These are phyloP conservation scores for Hibiscus mutabilis DNA, from an alignment of 345 rosid genomes.

Conservation along the genomic window DNA sequence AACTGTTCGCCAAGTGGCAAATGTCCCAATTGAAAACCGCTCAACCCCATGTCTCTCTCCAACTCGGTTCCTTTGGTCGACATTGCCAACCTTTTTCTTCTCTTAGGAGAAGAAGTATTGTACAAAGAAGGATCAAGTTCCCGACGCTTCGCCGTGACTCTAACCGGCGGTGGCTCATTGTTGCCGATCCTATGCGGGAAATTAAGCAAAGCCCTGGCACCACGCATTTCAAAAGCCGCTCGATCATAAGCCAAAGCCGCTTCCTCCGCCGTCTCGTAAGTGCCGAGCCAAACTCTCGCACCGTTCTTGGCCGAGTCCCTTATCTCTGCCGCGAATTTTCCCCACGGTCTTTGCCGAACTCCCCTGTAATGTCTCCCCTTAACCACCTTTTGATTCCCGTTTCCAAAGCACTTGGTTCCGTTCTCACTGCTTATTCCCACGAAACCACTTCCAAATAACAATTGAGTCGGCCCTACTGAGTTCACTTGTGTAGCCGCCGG, in stretches of 20 bases:
- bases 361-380: constrained; percentile 59
- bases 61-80: constrained; percentile 9
- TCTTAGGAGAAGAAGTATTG: constrained; percentile 19
- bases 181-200: constrained; percentile 54
- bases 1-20: constrained; percentile 28
- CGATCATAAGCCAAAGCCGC: constrained; percentile 74
- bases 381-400: neutral
- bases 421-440: neutral
- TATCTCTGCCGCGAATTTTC: constrained; percentile 75
- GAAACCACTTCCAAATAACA: neutral
- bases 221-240: constrained; percentile 59
- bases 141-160: constrained; percentile 57
- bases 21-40: constrained; percentile 1
- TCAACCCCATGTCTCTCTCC: neutral
- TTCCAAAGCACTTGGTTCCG: neutral
- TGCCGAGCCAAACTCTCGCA: constrained; percentile 68
- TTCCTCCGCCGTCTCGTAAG: constrained; percentile 62
- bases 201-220: constrained; percentile 58
- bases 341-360: constrained; percentile 77
- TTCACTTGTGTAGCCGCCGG: neutral
- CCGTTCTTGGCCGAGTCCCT: constrained; percentile 66
- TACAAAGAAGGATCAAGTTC: constrained; percentile 13
- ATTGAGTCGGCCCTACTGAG: neutral
- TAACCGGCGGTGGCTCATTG: constrained; percentile 57
- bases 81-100: constrained; percentile 15